phyloP scores from a whole-genome alignment of 83 land plant genomes.

The Diphasiastrum complanatum region DNA sequence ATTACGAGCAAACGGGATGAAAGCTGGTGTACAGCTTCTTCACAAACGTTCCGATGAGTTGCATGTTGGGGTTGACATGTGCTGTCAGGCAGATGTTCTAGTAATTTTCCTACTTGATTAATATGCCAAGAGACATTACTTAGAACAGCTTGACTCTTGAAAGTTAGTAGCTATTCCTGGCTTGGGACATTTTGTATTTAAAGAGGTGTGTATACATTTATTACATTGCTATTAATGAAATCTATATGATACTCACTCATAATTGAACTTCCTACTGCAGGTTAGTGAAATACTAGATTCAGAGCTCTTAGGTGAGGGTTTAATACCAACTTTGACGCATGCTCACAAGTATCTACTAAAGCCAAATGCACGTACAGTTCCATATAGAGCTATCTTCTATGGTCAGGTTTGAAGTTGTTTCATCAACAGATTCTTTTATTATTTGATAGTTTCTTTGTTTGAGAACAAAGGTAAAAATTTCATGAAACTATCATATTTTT shows the following conservation, averaged over 20 bases:
- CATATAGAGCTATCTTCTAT: constrained; percentile 64
- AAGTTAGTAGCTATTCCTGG: too few species aligned
- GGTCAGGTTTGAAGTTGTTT: constrained; percentile 58
- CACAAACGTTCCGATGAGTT: constrained; percentile 78
- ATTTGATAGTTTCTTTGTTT: too few species aligned
- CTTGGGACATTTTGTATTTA: too few species aligned
- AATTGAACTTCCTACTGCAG: constrained; percentile 33
- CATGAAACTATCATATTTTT: too few species aligned
- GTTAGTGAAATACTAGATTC: constrained; percentile 92
- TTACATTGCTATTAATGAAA: too few species aligned
- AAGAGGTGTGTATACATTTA: too few species aligned
- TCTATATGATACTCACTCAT: too few species aligned
- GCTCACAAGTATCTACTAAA: constrained; percentile 67
- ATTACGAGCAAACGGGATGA: constrained; percentile 52
- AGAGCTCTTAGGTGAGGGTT: constrained; percentile 82
- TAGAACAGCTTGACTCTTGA: too few species aligned
- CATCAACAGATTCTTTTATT: too few species aligned
- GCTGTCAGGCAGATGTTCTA: constrained; percentile 63
- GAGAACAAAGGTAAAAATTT: too few species aligned
- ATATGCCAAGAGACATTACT: neutral
- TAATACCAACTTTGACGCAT: constrained; percentile 84
- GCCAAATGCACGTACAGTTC: constrained; percentile 61
- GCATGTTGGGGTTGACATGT: constrained; percentile 53
- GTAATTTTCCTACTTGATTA: constrained; percentile 31
- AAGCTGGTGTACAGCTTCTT: constrained; percentile 40